Evolutionary conservation across 257 asterid species (phyloP).

Genomic region (Rehmannia glutinosa): DNA sequence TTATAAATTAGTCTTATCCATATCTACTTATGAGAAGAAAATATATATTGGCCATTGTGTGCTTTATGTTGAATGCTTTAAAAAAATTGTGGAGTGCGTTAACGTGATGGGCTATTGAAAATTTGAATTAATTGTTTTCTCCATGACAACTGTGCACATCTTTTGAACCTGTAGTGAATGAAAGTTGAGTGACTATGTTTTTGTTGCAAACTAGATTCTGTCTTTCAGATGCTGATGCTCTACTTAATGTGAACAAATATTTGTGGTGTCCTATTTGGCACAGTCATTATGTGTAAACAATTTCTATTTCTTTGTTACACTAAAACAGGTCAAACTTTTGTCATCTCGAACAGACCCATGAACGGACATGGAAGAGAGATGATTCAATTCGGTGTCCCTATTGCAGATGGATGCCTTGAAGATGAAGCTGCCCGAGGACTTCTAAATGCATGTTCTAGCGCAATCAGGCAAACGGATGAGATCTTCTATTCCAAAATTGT

Average conservation of each 20-base stretch:
- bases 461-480: too few species aligned
- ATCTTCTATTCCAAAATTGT: too few species aligned
- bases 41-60: neutral
- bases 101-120: neutral
- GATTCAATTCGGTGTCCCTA: constrained; percentile 74
- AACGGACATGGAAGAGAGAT: constrained; percentile 93
- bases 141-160: neutral
- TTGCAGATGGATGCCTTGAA: constrained; percentile 58
- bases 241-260: neutral
- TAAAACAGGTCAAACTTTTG: constrained; percentile 69
- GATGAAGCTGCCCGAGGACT: constrained; percentile 50
- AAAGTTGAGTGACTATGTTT: neutral
- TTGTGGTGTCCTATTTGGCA: constrained; percentile 1
- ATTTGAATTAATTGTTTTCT: neutral
- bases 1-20: neutral
- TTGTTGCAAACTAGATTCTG: neutral
- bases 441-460: constrained; percentile 50
- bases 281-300: constrained; percentile 1
- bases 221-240: neutral
- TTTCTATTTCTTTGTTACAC: constrained; percentile 23
- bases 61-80: neutral
- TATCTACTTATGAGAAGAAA: neutral
- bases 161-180: neutral
- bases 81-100: neutral
- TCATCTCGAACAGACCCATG: constrained; percentile 66